Conservation (phyloP, 192 early-diverging fungal species). For the Spizellomyces sp. region DNA sequence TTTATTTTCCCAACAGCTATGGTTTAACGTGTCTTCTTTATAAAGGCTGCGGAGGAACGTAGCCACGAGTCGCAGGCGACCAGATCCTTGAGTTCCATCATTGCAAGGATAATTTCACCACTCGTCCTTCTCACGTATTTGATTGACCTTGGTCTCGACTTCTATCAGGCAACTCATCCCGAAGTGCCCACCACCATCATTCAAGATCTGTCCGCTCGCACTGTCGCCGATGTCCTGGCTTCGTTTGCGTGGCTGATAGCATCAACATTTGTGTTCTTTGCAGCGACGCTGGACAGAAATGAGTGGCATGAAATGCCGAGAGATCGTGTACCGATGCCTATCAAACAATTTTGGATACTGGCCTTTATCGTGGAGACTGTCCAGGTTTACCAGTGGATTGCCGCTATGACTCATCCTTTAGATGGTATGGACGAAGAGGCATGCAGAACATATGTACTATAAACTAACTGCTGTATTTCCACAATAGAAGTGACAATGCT, state of each 20-base stretch:
- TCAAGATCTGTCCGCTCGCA: conserved; percentile 6
- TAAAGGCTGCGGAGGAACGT: neutral
- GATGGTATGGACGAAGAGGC: neutral
- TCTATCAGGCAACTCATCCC: conserved; percentile 22
- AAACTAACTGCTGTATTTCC: too few relatives aligned
- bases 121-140: conserved; percentile 23
- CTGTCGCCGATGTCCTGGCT: conserved; percentile 12
- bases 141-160: conserved; percentile 22
- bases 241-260: conserved; percentile 55
- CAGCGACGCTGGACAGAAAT: conserved; percentile 46
- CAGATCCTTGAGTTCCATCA: conserved; percentile 9
- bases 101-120: conserved; percentile 15
- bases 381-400: conserved; percentile 49
- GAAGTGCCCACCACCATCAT: conserved; percentile 7
- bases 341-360: conserved; percentile 49
- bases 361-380: conserved; percentile 46
- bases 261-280: conserved; percentile 67
- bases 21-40: neutral
- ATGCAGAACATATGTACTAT: too few relatives aligned
- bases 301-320: neutral
- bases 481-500: neutral
- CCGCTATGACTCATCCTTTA: neutral
- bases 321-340: conserved; percentile 10
- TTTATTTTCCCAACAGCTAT: too few relatives aligned
- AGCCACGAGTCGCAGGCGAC: neutral